Percentiles rank a stretch among this genome's conserved stretches.
phyloP scores from a whole-genome alignment of 2,329 filamentous ascomycete species.

The Colletotrichum tabaci region DNA sequence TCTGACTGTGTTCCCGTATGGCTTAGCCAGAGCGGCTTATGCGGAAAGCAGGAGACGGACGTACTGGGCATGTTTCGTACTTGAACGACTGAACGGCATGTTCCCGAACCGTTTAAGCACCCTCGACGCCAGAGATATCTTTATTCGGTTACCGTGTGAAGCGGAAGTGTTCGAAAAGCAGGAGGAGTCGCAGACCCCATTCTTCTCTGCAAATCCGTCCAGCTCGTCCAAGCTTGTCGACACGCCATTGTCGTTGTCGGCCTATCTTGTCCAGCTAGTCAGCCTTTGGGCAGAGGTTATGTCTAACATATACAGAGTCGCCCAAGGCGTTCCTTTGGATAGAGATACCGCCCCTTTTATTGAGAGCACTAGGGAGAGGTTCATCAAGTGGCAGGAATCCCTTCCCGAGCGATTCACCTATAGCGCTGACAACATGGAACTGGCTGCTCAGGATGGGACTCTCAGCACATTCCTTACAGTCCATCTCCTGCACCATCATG shows the following conservation, averaged over 20 bases:
- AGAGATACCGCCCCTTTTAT: constrained; percentile 52
- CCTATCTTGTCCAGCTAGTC: constrained; percentile 73
- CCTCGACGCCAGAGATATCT: constrained; percentile 76
- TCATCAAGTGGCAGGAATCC: constrained; percentile 71
- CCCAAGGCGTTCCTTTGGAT: not conserved
- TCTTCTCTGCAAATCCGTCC: constrained; percentile 68
- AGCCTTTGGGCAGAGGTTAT: constrained; percentile 77
- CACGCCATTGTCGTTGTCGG: constrained; percentile 65
- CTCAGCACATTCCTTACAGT: constrained; percentile 74
- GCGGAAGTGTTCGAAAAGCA: constrained; percentile 74
- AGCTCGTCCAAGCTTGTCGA: constrained; percentile 45
- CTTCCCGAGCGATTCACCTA: constrained; percentile 71
- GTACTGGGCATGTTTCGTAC: constrained; percentile 79
- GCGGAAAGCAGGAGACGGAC: constrained; percentile 79
- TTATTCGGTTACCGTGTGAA: constrained; percentile 76
- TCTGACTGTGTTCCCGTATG: constrained; percentile 66
- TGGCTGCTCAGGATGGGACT: constrained; percentile 66
- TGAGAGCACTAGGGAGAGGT: constrained; percentile 62
- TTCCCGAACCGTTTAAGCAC: constrained; percentile 68
- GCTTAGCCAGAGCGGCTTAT: constrained; percentile 69
- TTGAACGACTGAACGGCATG: constrained; percentile 77
- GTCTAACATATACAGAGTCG: constrained; percentile 64
- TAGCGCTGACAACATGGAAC: constrained; percentile 70
- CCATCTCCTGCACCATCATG: constrained; percentile 77
- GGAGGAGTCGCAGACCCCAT: constrained; percentile 68